Percentiles rank a stretch among this genome's conserved stretches.
phyloP scores from a whole-genome alignment of 2,329 filamentous ascomycete species.

The Cadophora sp. region DNA sequence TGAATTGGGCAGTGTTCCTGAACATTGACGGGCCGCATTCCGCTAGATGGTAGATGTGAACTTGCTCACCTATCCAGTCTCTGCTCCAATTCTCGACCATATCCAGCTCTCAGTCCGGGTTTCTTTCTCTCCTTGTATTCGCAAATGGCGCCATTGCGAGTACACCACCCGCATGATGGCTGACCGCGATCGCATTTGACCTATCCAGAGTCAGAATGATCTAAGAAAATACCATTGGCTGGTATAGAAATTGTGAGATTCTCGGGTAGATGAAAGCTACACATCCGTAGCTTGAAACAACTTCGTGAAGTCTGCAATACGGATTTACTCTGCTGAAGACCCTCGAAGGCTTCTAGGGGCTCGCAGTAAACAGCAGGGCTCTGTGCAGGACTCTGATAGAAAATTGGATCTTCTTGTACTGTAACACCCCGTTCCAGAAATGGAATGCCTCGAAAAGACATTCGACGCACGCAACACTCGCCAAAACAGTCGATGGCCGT shows the following conservation, averaged over 20 bases:
- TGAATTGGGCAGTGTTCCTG: neutral
- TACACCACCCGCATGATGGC: conserved; percentile 74
- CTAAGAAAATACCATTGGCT: neutral
- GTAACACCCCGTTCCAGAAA: neutral
- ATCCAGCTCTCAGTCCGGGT: conserved; percentile 67
- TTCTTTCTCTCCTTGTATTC: conserved; percentile 75
- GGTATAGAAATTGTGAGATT: neutral
- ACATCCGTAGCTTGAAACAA: neutral
- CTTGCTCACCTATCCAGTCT: conserved; percentile 61
- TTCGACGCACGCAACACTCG: neutral
- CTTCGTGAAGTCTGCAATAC: neutral
- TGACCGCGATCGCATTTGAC: conserved; percentile 80
- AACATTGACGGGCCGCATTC: neutral
- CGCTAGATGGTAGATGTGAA: neutral
- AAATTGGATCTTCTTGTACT: neutral
- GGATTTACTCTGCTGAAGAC: neutral
- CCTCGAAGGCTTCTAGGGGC: neutral
- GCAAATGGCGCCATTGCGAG: conserved; percentile 66
- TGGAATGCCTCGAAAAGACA: neutral
- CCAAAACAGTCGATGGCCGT: conserved; percentile 35
- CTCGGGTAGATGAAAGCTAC: neutral
- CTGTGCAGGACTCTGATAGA: neutral
- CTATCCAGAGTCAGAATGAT: conserved; percentile 48
- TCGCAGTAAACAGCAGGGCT: neutral
- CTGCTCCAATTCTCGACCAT: conserved; percentile 76